Base-by-base conservation (phyloP, 148 eudicot genomes). In the Beta vulgaris region DNA sequence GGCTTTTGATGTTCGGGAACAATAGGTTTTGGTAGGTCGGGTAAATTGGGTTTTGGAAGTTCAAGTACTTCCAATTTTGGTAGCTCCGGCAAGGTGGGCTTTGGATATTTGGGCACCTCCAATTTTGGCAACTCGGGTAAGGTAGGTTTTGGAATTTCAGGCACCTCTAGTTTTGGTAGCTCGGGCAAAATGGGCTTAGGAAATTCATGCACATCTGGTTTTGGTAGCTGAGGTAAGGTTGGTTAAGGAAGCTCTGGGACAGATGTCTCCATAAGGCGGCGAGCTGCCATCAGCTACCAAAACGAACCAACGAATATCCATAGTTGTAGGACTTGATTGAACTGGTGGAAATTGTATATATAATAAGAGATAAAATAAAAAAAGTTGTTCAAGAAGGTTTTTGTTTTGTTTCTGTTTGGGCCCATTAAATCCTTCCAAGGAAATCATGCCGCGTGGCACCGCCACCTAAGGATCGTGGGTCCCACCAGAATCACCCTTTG, bases 261-360 rank as follows among this genome's bases (percentile, higher is more conserved):
- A n/a, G 73, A 15, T 15, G 46, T 26, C 9, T 79, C 82, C 14
- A 74, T 32, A 69, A 79, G 78, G 37, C 75, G 78, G 1, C 78
- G 75, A 74, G 75, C 82, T 36, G 36, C 62, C 37, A 69, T 43
- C 3, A 53, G 40, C 51, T 13, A 44, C 36, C 42, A 61, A 3
- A 6, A 62, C 35, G 11, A 25, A 46, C 23, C 23, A 61, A 0
- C 42, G 76, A 19, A 59, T 29, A 60, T 44, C 58, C 76, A 73
- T 73, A 28, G 35, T 23, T 18, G 14, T 19, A 15, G 21, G n/a
- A 68, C 43, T 25, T 36, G 39, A 32, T 46, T 7, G 6, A 71
- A 32, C 18, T 7, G 6, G 54, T 54, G 2, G 32, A 54, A 71
- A 0, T 18, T n/a, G 49, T 55, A 25, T 48, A 12, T 55, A 55